These are phyloP conservation scores for Starmera pachycereana DNA, from an alignment of 805 yeast species.

Conservation along the genomic window DNA sequence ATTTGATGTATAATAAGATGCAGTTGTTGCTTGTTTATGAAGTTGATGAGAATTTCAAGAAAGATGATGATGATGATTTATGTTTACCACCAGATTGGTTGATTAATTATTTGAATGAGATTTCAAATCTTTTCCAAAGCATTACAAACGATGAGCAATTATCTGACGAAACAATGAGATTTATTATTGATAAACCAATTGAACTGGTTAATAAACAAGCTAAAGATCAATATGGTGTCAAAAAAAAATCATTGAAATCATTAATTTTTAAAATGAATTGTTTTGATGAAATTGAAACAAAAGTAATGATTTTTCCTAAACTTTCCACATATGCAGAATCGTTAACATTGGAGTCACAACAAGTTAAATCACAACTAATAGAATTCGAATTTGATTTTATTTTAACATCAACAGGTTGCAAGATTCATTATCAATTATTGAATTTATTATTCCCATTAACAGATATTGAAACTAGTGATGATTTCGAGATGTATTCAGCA, in stretches of 20 bases:
- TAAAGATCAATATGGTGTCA: conserved; percentile 14
- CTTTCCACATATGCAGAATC: conserved; percentile 23
- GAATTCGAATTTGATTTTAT: conserved; percentile 36
- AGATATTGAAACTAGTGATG: conserved; percentile 39
- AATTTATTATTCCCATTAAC: conserved; percentile 63
- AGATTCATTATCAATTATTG: conserved; percentile 51
- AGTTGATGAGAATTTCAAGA: conserved; percentile 10
- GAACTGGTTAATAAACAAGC: conserved; percentile 19
- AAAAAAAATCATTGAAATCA: conserved; percentile 14
- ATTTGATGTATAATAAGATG: conserved; percentile 29
- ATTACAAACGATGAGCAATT: conserved; percentile 21
- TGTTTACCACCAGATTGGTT: conserved; percentile 82
- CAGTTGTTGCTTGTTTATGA: too few species aligned
- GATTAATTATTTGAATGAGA: conserved; percentile 48
- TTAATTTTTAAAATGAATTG: conserved; percentile 45
- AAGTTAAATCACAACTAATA: conserved; percentile 29
- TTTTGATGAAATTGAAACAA: conserved; percentile 46
- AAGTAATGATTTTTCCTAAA: conserved; percentile 36
- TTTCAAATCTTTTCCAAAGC: conserved; percentile 46
- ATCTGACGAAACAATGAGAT: conserved; percentile 26
- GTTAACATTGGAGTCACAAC: conserved; percentile 23
- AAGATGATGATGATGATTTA: conserved; percentile 33
- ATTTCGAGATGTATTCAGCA: conserved; percentile 55
- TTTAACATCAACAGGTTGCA: conserved; percentile 41
- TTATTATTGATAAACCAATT: conserved; percentile 33